phyloP scores from a whole-genome alignment of 495 filamentous ascomycete genomes.

The Cercophora samala region DNA sequence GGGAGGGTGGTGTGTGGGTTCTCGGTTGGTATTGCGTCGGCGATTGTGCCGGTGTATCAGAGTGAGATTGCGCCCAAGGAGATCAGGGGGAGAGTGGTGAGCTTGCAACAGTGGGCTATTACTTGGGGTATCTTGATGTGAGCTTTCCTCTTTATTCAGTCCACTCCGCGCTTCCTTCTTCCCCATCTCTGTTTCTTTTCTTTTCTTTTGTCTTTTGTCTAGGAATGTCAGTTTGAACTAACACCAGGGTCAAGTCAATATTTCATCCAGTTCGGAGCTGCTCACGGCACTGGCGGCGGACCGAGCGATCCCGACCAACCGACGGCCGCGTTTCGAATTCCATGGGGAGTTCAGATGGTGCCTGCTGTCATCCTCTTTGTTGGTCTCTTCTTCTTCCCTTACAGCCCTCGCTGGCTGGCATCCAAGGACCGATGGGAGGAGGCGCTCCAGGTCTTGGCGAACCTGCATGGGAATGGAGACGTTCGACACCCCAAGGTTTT shows the following conservation, averaged over 20 bases:
- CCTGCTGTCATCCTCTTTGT: conserved; percentile 62
- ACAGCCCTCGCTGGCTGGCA: conserved; percentile 73
- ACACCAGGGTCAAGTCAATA: conserved; percentile 43
- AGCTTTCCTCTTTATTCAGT: conserved; percentile 1
- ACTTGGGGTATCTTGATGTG: conserved; percentile 63
- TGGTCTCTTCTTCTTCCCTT: conserved; percentile 69
- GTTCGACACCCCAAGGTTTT: conserved; percentile 59
- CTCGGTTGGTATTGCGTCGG: conserved; percentile 71
- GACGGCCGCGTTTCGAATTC: conserved; percentile 64
- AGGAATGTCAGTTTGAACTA: conserved; percentile 33
- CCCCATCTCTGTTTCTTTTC: neutral
- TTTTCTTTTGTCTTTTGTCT: neutral
- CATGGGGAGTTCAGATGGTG: conserved; percentile 70
- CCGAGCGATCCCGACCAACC: conserved; percentile 55
- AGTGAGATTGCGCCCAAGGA: conserved; percentile 75
- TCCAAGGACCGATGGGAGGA: conserved; percentile 75
- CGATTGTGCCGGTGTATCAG: conserved; percentile 75
- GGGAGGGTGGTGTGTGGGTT: conserved; percentile 71
- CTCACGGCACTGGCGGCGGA: conserved; percentile 56
- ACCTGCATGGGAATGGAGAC: conserved; percentile 62
- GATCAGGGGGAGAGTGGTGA: conserved; percentile 71
- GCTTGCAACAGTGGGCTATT: conserved; percentile 68
- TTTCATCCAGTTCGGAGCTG: conserved; percentile 70
- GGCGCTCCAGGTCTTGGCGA: conserved; percentile 57
- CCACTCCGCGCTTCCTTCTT: too few relatives aligned